Percentiles rank a stretch among this genome's conserved stretches.
Conservation (phyloP, 164 flowering plant species). For the Hamamelis virginiana region DNA sequence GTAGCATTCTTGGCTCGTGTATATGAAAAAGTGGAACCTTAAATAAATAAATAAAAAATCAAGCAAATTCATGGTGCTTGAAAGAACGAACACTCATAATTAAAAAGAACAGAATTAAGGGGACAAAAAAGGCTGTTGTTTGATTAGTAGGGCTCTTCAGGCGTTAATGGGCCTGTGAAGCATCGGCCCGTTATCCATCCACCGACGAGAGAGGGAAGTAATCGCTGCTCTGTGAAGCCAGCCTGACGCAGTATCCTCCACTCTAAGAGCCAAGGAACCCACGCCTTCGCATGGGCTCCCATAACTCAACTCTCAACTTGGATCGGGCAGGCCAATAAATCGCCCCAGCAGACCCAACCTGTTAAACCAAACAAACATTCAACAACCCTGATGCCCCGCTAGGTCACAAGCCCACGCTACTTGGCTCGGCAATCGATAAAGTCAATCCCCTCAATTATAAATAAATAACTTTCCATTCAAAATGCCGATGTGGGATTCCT, state of each 20-base stretch:
- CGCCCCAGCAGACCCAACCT: neutral
- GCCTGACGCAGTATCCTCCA: slow-evolving; percentile 34
- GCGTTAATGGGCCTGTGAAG: neutral
- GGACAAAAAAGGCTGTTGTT: no score
- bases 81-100: no score
- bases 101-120: no score
- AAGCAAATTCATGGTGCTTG: no score
- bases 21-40: no score
- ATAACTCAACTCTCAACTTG: slow-evolving; percentile 17
- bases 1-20: no score
- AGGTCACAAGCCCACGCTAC: slow-evolving; percentile 3
- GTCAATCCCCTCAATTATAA: no score
- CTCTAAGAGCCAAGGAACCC: slow-evolving; percentile 10
- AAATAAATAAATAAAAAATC: no score
- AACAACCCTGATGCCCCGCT: neutral
- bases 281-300: slow-evolving; percentile 18
- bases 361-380: neutral
- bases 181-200: slow-evolving; percentile 27
- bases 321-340: slow-evolving; percentile 12
- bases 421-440: slow-evolving; percentile 5
- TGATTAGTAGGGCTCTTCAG: no score
- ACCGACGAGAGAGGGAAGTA: slow-evolving; percentile 28
- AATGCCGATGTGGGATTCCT: no score
- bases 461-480: no score
- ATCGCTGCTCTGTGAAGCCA: slow-evolving; percentile 39